These are phyloP conservation scores for Aleurites moluccanus DNA, from an alignment of 441 rosid genomes.

Conservation along the genomic window DNA sequence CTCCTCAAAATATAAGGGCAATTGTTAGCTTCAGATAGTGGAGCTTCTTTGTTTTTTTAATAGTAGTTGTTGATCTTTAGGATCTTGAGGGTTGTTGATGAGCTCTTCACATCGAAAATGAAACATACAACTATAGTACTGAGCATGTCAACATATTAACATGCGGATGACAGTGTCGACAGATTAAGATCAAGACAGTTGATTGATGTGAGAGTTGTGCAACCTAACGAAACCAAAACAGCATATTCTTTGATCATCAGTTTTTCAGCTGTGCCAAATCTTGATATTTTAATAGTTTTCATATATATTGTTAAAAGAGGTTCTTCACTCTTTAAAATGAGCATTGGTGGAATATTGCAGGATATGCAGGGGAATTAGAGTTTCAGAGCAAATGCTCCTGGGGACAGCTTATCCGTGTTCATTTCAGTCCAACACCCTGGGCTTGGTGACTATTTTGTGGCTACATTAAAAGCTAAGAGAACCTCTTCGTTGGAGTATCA, in stretches of 20 bases:
- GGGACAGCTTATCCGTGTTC: constrained; percentile 50
- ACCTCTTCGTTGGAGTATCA: constrained; percentile 42
- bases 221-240: not conserved
- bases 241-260: not conserved
- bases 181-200: not conserved
- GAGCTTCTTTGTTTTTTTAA: not conserved
- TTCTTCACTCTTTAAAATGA: constrained; percentile 7
- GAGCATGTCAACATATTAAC: not conserved
- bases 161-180: not conserved
- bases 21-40: not conserved
- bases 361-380: constrained; percentile 91
- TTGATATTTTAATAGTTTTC: not conserved
- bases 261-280: not conserved
- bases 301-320: not conserved
- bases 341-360: constrained; percentile 34
- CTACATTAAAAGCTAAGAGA: constrained; percentile 64
- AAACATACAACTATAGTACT: not conserved
- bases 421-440: constrained; percentile 76
- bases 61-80: not conserved
- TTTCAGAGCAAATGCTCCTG: constrained; percentile 66
- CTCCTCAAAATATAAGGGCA: not conserved
- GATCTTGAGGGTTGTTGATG: no score
- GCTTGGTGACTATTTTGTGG: constrained; percentile 74
- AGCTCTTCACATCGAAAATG: not conserved
- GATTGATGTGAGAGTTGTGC: constrained; percentile 3